Percentiles rank a stretch among this genome's conserved stretches.
These are phyloP conservation scores for Paecilomyces fulvus DNA, from an alignment of 2,329 filamentous ascomycete genomes.

Conservation along the genomic window DNA sequence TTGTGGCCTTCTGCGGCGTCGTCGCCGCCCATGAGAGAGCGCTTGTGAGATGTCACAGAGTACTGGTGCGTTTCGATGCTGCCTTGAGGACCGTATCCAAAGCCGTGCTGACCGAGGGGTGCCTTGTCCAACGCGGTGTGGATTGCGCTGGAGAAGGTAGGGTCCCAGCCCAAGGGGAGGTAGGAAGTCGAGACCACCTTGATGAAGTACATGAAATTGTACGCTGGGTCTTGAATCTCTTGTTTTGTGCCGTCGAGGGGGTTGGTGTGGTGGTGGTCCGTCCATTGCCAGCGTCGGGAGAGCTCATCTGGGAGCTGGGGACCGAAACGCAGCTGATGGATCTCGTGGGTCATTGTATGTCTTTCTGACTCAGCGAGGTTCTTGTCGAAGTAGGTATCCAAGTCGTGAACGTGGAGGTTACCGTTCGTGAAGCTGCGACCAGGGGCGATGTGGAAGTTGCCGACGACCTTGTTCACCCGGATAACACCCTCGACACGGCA, in stretches of 20 bases:
- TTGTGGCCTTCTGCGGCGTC: slow-evolving; percentile 83
- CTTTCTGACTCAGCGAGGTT: slow-evolving; percentile 49
- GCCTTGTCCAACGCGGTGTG: slow-evolving; percentile 42
- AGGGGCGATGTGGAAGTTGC: slow-evolving; percentile 97
- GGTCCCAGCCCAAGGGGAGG: slow-evolving; percentile 81
- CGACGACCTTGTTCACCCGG: slow-evolving; percentile 95
- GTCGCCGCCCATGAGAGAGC: slow-evolving; percentile 73
- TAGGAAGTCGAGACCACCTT: slow-evolving; percentile 97
- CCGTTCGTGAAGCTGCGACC: slow-evolving; percentile 93
- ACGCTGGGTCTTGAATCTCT: slow-evolving; percentile 69
- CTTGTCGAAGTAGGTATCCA: slow-evolving; percentile 86
- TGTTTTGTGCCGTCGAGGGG: slow-evolving; percentile 77
- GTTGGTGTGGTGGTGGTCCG: slow-evolving; percentile 76
- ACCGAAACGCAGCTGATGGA: slow-evolving; percentile 87
- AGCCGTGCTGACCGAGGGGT: slow-evolving; percentile 61
- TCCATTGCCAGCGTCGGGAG: slow-evolving; percentile 59
- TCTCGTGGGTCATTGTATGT: slow-evolving; percentile 82
- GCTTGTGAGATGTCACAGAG: slow-evolving; percentile 92
- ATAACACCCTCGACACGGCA: slow-evolving; percentile 89
- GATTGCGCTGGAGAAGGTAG: slow-evolving; percentile 37
- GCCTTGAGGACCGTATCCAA: slow-evolving; percentile 57
- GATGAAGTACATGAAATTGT: slow-evolving; percentile 98
- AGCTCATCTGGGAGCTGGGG: slow-evolving; percentile 75
- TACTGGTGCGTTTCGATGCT: slow-evolving; percentile 98
- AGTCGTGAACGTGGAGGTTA: slow-evolving; percentile 94